Evolutionary conservation across 73 alveolate species (phyloP), one percentile per base, ranked within the genome.

Genomic region (Effrenium voratum): DNA sequence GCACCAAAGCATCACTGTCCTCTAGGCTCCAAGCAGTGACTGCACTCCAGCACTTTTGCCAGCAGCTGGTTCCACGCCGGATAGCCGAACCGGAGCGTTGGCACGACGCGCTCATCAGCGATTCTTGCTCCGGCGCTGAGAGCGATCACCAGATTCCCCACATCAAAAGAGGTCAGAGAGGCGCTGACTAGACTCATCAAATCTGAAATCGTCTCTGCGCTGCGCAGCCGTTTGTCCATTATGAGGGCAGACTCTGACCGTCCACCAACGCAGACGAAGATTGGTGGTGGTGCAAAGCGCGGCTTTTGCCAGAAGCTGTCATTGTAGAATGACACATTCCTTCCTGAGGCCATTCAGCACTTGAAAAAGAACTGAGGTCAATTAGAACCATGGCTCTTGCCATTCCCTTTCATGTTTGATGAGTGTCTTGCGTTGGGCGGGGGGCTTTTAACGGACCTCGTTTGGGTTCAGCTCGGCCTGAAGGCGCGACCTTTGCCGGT

Each of bases 11-110:
- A n/a, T n/a, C 6, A 43, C 82, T 0, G 40, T 19, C 82, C 82
- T 72, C 82, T 19, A 36, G 82, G 82, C 38, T 72, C 82, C 82
- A 72, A 30, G 49, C 82, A 16, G 4, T 16, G 50, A 1, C n/a
- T 36, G 82, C 82, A 72, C 4, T 72, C 49, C 49, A 15, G 82
- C 82, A 72, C 82, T 5, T 47, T 16, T 12, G 50, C 1, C n/a
- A 72, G 82, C 49, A 72, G 82, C 82, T 15, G 24, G 82, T 72
- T 72, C 82, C 82, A 72, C 40, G 82, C 82, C 15, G 82, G 82
- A 36, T 72, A 72, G 49, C 82, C 52, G 36, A 38, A 75, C 16
- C 59, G 13, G 59, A 75, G 59, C 12, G 52, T 75, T 30, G 5
- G n/a, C 86, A 38, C 40, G 43, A 57, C 41, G 59, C 86, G 86